phyloP scores from a whole-genome alignment of 2,329 filamentous ascomycete species.

The Fusarium haematococcum region DNA sequence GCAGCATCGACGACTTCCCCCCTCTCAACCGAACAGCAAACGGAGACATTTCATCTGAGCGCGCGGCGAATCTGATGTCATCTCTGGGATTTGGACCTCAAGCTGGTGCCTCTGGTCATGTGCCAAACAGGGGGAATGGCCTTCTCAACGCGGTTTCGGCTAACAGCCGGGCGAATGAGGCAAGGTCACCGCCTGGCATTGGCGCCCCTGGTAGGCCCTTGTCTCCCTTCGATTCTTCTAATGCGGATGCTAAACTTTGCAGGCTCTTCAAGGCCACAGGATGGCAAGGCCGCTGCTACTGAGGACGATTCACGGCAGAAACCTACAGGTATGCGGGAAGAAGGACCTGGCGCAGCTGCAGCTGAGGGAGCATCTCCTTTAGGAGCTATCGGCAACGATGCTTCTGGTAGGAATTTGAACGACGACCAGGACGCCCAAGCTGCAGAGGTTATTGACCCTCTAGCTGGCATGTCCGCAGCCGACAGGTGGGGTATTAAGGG shows the following conservation, averaged over 20 bases:
- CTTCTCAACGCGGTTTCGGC: slow-evolving; percentile 73
- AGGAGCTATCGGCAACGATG: slow-evolving; percentile 62
- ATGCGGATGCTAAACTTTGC: slow-evolving; percentile 37
- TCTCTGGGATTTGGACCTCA: slow-evolving; percentile 66
- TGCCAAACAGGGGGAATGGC: slow-evolving; percentile 67
- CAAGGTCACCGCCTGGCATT: slow-evolving; percentile 60
- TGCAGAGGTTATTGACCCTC: slow-evolving; percentile 65
- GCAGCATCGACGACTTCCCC: slow-evolving; percentile 70
- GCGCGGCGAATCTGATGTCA: slow-evolving; percentile 63
- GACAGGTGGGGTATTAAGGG: slow-evolving; percentile 76
- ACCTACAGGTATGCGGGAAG: slow-evolving; percentile 58
- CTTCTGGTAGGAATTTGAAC: slow-evolving; percentile 53
- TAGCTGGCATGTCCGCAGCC: slow-evolving; percentile 70
- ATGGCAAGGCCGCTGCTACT: slow-evolving; percentile 53
- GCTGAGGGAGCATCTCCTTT: slow-evolving; percentile 57
- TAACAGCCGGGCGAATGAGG: slow-evolving; percentile 63
- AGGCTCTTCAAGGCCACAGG: slow-evolving; percentile 56
- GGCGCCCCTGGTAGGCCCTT: slow-evolving; percentile 50
- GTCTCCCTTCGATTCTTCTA: background rate
- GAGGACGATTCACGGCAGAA: slow-evolving; percentile 62
- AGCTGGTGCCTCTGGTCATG: slow-evolving; percentile 49
- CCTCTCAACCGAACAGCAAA: slow-evolving; percentile 69
- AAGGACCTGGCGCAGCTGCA: slow-evolving; percentile 46
- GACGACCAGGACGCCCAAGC: slow-evolving; percentile 56
- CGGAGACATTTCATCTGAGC: slow-evolving; percentile 69